These are phyloP conservation scores for Aechmea fasciata DNA, from an alignment of 176 grass and related monocot genomes.

Conservation along the genomic window DNA sequence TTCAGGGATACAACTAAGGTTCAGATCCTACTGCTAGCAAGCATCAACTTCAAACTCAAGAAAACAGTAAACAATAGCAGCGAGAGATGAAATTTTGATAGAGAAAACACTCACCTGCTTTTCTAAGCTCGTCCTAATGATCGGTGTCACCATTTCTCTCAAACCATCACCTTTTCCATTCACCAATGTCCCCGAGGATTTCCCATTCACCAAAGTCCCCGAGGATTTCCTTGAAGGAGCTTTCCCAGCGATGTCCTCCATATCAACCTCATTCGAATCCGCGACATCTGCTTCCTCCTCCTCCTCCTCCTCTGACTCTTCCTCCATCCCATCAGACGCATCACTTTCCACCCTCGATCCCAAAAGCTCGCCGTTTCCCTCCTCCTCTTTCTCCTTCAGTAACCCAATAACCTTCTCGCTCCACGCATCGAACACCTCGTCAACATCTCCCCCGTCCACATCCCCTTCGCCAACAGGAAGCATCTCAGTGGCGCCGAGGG, in stretches of 20 bases:
- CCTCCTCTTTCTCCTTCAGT: conserved; percentile 49
- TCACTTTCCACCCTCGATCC: conserved; percentile 14
- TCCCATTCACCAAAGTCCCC: conserved; percentile 14
- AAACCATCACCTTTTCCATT: conserved; percentile 39
- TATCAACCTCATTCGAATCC: conserved; percentile 49
- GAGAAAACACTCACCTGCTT: conserved; percentile 52
- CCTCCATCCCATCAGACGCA: conserved; percentile 22
- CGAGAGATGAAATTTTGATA: conserved; percentile 1
- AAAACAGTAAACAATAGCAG: conserved; percentile 6
- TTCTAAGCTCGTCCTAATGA: conserved; percentile 77
- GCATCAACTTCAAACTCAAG: neutral
- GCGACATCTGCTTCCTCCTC: conserved; percentile 35
- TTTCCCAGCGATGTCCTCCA: conserved; percentile 96
- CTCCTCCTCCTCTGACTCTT: conserved; percentile 12
- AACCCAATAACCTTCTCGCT: conserved; percentile 39
- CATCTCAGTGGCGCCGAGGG: conserved; percentile 66
- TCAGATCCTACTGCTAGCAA: neutral
- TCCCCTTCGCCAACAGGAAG: conserved; percentile 56
- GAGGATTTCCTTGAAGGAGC: conserved; percentile 21
- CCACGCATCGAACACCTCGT: conserved; percentile 53
- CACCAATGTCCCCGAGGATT: conserved; percentile 10
- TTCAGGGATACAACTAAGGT: neutral
- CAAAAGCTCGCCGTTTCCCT: conserved; percentile 3
- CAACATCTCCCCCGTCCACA: conserved; percentile 56
- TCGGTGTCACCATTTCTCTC: conserved; percentile 85